Conservation (phyloP, 345 rosid genomes). For the Kernera saxatilis region DNA sequence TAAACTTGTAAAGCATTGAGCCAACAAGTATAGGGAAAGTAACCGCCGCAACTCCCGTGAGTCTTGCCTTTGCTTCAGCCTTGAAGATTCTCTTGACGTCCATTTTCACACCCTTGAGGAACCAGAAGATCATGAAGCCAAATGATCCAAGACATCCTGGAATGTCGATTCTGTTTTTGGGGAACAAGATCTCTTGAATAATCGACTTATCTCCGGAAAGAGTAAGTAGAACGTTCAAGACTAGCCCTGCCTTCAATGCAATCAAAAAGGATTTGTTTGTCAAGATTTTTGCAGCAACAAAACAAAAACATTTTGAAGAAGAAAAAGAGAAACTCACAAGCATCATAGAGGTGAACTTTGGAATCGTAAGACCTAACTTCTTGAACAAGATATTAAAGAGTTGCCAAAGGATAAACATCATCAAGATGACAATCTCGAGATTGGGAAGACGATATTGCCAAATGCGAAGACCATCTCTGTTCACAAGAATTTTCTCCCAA, state of each 20-base stretch:
- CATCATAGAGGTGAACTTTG: conserved; percentile 33
- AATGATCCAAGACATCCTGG: conserved; percentile 34
- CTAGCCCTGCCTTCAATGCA: conserved; percentile 17
- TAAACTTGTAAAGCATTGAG: not conserved
- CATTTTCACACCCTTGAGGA: conserved; percentile 51
- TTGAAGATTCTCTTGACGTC: conserved; percentile 29
- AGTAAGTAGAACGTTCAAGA: not conserved
- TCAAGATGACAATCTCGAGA: conserved; percentile 18
- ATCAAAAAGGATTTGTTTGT: not conserved
- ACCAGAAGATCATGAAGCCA: conserved; percentile 39
- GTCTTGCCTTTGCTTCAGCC: conserved; percentile 24
- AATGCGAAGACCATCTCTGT: not conserved
- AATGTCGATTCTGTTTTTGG: conserved; percentile 13
- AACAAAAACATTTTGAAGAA: not conserved
- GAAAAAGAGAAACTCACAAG: conserved; percentile 13
- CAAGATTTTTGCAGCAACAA: not conserved
- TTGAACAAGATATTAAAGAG: conserved; percentile 11
- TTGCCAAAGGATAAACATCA: conserved; percentile 26
- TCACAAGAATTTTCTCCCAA: not conserved
- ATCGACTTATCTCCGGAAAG: not conserved
- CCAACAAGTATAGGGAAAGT: conserved; percentile 19
- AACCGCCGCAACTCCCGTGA: conserved; percentile 26
- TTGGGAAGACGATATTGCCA: conserved; percentile 28
- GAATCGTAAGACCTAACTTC: conserved; percentile 18
- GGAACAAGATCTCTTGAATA: conserved; percentile 9